Evolutionary conservation across 2,329 filamentous ascomycete genomes (phyloP).

Genomic region (Epicoccum nigrum): DNA sequence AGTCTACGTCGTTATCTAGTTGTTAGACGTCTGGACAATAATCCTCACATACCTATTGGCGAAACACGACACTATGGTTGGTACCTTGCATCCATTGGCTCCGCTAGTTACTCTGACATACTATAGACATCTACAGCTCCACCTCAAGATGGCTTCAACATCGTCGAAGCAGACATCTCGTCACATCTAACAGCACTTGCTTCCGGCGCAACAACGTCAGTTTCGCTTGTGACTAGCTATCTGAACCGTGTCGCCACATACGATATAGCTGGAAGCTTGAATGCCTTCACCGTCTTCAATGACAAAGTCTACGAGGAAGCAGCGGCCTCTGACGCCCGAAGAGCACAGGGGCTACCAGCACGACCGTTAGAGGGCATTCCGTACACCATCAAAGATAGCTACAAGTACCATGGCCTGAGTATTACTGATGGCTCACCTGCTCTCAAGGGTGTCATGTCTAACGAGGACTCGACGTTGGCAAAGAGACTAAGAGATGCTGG

Average conservation of each 20-base stretch:
- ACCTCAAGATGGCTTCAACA: conserved; percentile 23
- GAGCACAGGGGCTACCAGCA: conserved; percentile 45
- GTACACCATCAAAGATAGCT: conserved; percentile 64
- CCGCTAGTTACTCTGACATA: neutral
- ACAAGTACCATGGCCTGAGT: conserved; percentile 60
- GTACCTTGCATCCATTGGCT: neutral
- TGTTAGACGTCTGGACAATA: too few species aligned
- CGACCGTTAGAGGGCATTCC: conserved; percentile 62
- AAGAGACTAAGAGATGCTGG: conserved; percentile 56
- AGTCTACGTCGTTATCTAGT: neutral
- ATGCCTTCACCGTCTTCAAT: conserved; percentile 59
- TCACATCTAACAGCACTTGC: conserved; percentile 53
- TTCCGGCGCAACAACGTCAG: conserved; percentile 50
- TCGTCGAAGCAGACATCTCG: conserved; percentile 57
- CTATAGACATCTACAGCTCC: neutral
- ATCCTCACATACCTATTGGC: neutral
- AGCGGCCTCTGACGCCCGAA: conserved; percentile 54
- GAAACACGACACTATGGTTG: conserved; percentile 5
- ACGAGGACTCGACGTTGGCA: conserved; percentile 60
- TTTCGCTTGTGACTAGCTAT: conserved; percentile 55
- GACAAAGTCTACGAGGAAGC: conserved; percentile 55
- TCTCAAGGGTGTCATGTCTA: conserved; percentile 57
- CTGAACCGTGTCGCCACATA: conserved; percentile 56
- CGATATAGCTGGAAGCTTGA: conserved; percentile 53
- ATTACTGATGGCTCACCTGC: conserved; percentile 62